These are phyloP conservation scores for Exophiala sp. DNA, from an alignment of 2,329 filamentous ascomycete genomes.

Conservation along the genomic window DNA sequence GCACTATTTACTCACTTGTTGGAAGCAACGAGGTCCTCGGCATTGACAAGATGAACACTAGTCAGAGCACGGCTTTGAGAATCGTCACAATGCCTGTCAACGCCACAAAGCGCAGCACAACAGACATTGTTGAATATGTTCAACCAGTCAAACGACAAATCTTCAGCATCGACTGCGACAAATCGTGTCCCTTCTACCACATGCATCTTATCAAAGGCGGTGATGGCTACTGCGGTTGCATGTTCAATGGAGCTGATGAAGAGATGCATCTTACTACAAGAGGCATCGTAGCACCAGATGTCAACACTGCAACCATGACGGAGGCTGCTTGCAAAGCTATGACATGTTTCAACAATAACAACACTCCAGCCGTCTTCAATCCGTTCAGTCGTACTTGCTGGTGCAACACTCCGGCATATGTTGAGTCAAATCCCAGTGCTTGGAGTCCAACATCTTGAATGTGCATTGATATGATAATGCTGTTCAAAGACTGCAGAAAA, in stretches of 20 bases:
- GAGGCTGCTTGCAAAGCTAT: constrained; percentile 25
- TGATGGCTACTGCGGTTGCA: constrained; percentile 23
- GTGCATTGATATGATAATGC: neutral
- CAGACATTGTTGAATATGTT: constrained; percentile 4
- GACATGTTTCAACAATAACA: constrained; percentile 21
- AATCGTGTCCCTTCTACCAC: constrained; percentile 19
- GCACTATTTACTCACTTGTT: constrained; percentile 22
- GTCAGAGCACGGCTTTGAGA: constrained; percentile 16
- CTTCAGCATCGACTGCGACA: constrained; percentile 15
- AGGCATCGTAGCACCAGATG: constrained; percentile 14
- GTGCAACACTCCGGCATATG: constrained; percentile 18
- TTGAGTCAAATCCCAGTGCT: constrained; percentile 18
- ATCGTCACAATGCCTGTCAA: constrained; percentile 13
- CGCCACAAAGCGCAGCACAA: constrained; percentile 13
- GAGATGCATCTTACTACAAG: constrained; percentile 5
- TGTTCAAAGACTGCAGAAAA: neutral
- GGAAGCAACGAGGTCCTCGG: constrained; percentile 26
- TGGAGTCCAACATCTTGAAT: constrained; percentile 10
- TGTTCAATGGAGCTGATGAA: constrained; percentile 21
- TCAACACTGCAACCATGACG: constrained; percentile 23
- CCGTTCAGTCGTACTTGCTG: constrained; percentile 25
- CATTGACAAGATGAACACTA: constrained; percentile 24
- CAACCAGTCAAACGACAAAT: constrained; percentile 17
- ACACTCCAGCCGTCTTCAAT: constrained; percentile 23
- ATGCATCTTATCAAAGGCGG: constrained; percentile 18